Evolutionary conservation across 495 filamentous ascomycete genomes (phyloP).

Genomic region (Penicillium roqueforti): DNA sequence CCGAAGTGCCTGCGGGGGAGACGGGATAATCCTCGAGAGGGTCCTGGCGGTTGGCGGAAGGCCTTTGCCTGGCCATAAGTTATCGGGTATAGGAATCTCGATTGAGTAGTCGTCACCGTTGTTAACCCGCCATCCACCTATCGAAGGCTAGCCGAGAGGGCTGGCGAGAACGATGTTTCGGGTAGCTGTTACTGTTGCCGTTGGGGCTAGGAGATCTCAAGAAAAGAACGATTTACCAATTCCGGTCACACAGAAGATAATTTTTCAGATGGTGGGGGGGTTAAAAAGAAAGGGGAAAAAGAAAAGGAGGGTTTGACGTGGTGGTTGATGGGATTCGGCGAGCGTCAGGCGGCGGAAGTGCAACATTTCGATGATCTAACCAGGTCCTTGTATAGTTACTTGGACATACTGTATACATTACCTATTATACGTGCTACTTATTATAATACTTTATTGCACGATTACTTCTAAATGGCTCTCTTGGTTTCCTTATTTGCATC

Average conservation of each 20-base stretch:
- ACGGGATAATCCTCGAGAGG: conserved; percentile 45
- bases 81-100: conserved; percentile 36
- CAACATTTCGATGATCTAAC: conserved; percentile 29
- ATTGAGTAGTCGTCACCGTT: conserved; percentile 35
- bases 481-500: neutral
- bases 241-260: neutral
- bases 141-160: conserved; percentile 17
- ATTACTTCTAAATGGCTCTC: too few species aligned
- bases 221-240: neutral
- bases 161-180: conserved; percentile 13
- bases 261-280: neutral
- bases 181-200: conserved; percentile 9
- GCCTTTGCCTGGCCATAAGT: conserved; percentile 52
- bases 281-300: neutral
- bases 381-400: conserved; percentile 1
- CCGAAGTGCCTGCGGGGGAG: conserved; percentile 38
- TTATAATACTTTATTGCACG: too few species aligned
- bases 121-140: conserved; percentile 48
- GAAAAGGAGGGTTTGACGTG: conserved; percentile 19
- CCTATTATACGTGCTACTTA: too few species aligned
- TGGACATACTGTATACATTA: too few species aligned
- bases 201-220: conserved; percentile 11
- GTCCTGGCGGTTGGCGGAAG: conserved; percentile 46
- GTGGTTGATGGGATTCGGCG: conserved; percentile 35
- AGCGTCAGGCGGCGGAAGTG: conserved; percentile 38